Percentiles rank a stretch among this genome's conserved stretches.
Evolutionary conservation across 164 flowering plant species (phyloP).

Genomic region (Chloranthus sessilifolius): DNA sequence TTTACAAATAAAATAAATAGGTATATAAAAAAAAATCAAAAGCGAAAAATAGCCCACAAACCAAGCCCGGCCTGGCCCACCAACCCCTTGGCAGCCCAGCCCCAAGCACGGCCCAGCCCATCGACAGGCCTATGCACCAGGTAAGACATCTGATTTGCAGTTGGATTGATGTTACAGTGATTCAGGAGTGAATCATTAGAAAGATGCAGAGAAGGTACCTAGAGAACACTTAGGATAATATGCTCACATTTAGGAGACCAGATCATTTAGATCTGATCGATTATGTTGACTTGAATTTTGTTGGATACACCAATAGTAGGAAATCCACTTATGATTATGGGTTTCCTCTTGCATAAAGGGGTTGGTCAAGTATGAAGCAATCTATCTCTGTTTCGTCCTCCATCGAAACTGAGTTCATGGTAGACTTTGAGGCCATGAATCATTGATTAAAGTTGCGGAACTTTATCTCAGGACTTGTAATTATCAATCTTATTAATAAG

Average conservation of each 20-base stretch:
- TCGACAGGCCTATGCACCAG: not conserved
- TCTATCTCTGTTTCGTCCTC: not conserved
- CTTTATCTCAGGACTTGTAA: conserved; percentile 1
- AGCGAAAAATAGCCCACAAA: no score
- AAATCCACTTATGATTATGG: not conserved
- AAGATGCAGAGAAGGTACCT: conserved; percentile 1
- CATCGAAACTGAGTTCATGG: conserved; percentile 3
- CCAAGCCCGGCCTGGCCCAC: no score
- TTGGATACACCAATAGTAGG: not conserved
- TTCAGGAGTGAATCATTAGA: not conserved
- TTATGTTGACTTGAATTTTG: not conserved
- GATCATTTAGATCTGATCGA: not conserved
- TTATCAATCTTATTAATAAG: not conserved
- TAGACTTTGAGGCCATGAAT: not conserved
- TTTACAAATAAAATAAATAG: no score
- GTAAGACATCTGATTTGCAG: not conserved
- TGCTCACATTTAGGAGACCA: no score
- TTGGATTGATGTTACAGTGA: conserved; percentile 3
- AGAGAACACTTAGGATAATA: not conserved
- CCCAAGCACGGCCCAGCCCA: no score
- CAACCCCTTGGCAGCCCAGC: no score
- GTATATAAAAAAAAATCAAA: no score
- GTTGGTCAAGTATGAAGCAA: no score
- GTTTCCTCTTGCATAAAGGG: not conserved
- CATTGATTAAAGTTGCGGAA: not conserved